These are phyloP conservation scores for Infundibulicybe gibba DNA, from an alignment of 768 basidiomycete species.

Conservation along the genomic window DNA sequence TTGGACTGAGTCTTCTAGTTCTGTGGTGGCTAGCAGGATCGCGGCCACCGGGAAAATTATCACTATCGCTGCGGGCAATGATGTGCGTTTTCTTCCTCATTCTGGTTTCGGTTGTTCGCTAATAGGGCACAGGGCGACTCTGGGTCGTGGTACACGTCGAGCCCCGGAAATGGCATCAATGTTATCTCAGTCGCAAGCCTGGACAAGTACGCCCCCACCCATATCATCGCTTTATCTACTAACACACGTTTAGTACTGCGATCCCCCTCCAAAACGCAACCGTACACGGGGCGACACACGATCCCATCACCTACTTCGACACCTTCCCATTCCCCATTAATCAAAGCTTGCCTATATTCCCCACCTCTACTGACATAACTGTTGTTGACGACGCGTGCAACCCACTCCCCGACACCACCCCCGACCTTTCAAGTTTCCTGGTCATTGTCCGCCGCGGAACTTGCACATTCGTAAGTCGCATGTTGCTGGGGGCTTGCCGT, in stretches of 20 bases:
- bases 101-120: neutral
- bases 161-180: constrained; percentile 48
- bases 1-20: constrained; percentile 54
- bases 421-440: constrained; percentile 50
- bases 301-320: constrained; percentile 52
- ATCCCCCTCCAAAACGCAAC: constrained; percentile 56
- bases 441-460: constrained; percentile 57
- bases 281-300: constrained; percentile 42
- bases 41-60: constrained; percentile 55
- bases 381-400: constrained; percentile 57
- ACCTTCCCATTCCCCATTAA: constrained; percentile 42
- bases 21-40: constrained; percentile 59
- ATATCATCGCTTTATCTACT: neutral
- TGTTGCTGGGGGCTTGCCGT: no score
- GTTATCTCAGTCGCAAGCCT: constrained; percentile 56
- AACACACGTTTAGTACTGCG: constrained; percentile 33
- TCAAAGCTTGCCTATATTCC: constrained; percentile 49
- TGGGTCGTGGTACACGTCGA: constrained; percentile 60
- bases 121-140: constrained; percentile 33
- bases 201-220: constrained; percentile 44
- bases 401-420: constrained; percentile 46
- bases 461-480: constrained; percentile 48
- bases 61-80: constrained; percentile 60
- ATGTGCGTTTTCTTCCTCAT: constrained; percentile 16
- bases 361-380: constrained; percentile 53